phyloP scores from a whole-genome alignment of 306 rosid species.

The Calophaca sinica region DNA sequence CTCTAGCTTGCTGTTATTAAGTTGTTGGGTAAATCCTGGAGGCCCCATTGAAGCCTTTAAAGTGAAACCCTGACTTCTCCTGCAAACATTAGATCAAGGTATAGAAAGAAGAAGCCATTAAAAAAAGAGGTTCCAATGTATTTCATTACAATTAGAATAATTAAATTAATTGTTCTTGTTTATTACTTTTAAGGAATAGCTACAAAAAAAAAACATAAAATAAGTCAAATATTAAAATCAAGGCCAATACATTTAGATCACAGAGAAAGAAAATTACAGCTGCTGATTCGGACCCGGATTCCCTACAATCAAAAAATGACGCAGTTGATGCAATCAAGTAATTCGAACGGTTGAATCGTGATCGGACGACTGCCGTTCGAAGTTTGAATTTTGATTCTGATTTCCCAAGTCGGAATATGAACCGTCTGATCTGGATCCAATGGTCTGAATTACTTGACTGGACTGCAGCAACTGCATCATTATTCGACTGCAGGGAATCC shows the following conservation, averaged over 20 bases:
- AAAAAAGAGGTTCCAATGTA: background rate
- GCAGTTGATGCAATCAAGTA: background rate
- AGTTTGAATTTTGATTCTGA: background rate
- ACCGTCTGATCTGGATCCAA: background rate
- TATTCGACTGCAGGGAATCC: background rate
- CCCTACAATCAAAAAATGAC: background rate
- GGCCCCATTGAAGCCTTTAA: conserved; percentile 72
- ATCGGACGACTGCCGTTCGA: background rate
- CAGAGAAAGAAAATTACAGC: conserved; percentile 29
- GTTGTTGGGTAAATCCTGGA: conserved; percentile 60
- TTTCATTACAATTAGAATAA: conserved; percentile 32
- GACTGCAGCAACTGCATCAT: background rate
- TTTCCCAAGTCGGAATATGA: background rate
- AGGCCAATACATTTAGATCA: background rate
- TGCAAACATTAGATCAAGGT: conserved; percentile 48
- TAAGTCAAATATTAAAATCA: conserved; percentile 46
- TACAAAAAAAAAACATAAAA: conserved; percentile 43
- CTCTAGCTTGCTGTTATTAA: conserved; percentile 51
- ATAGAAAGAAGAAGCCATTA: background rate
- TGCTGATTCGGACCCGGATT: background rate
- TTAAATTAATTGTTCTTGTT: conserved; percentile 43
- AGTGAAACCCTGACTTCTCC: conserved; percentile 56
- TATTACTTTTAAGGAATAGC: conserved; percentile 46
- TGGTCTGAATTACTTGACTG: background rate
- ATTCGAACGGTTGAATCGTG: background rate